Percentiles rank a stretch among this genome's conserved stretches.
These are phyloP conservation scores for Stylonectria norvegica DNA, from an alignment of 2,329 filamentous ascomycete species.

Conservation along the genomic window DNA sequence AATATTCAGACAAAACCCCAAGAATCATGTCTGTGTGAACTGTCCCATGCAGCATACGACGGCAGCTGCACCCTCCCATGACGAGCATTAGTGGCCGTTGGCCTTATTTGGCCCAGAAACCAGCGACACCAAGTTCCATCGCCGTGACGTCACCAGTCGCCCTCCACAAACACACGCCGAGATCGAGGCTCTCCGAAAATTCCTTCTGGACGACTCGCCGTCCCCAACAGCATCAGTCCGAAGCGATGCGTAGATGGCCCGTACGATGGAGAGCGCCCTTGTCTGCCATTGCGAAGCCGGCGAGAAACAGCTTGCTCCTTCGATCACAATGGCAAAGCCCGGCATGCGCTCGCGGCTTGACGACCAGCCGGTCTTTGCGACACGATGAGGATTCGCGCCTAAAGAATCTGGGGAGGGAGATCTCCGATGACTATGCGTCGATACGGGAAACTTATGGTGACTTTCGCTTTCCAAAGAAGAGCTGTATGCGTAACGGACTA, in stretches of 20 bases:
- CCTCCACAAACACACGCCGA: constrained; percentile 1
- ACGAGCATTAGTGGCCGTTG: too few relatives aligned
- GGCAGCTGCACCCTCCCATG: too few relatives aligned
- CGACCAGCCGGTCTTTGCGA: constrained; percentile 7
- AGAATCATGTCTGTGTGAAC: too few relatives aligned
- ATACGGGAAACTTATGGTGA: constrained; percentile 45
- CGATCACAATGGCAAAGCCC: too few relatives aligned
- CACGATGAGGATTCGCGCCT: constrained; percentile 38
- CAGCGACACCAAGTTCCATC: too few relatives aligned
- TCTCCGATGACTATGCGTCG: constrained; percentile 45
- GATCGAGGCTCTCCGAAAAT: constrained; percentile 3
- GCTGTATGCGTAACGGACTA: background rate
- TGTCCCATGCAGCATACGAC: too few relatives aligned
- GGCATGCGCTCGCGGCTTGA: constrained; percentile 10
- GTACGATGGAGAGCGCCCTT: constrained; percentile 13
- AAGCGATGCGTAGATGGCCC: constrained; percentile 20
- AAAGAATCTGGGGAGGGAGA: constrained; percentile 38
- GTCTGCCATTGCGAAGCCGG: background rate
- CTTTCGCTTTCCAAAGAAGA: constrained; percentile 1
- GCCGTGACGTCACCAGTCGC: too few relatives aligned
- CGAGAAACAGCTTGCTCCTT: too few relatives aligned
- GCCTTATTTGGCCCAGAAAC: too few relatives aligned
- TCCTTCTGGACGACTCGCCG: constrained; percentile 2
- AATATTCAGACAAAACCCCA: too few relatives aligned
- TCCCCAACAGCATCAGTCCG: constrained; percentile 7